A percentile compares a stretch with the other conserved stretches of the same genome.
Conservation (phyloP, 495 filamentous ascomycete genomes). For the Patellaria atrata region DNA sequence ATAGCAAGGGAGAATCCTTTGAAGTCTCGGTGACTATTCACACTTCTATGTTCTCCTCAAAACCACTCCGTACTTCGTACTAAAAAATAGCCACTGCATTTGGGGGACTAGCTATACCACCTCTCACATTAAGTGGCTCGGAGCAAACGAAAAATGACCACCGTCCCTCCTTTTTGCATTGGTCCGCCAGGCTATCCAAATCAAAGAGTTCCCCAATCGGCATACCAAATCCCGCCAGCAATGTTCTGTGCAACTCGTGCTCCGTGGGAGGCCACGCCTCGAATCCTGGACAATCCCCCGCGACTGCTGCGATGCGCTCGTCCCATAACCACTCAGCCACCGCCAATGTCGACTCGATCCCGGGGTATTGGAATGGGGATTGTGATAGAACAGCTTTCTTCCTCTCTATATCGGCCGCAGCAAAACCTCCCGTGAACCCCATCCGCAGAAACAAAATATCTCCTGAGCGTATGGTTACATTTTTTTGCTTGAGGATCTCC, state of each 20-base stretch:
- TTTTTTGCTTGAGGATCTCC: conserved; percentile 10
- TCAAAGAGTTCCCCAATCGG: conserved; percentile 19
- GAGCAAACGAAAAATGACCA: conserved; percentile 16
- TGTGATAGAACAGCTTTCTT: conserved; percentile 11
- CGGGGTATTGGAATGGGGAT: conserved; percentile 13
- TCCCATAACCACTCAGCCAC: conserved; percentile 17
- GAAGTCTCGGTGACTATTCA: no score
- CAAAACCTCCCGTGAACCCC: conserved; percentile 11
- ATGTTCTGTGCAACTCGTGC: conserved; percentile 10
- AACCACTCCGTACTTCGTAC: no score
- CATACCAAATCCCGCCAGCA: conserved; percentile 16
- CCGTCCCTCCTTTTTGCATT: conserved; percentile 10
- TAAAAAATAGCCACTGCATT: conserved; percentile 19
- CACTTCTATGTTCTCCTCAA: no score
- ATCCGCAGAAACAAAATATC: conserved; percentile 15
- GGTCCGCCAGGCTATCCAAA: conserved; percentile 11
- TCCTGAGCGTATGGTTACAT: conserved; percentile 12
- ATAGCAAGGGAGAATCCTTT: no score
- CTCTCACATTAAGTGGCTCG: conserved; percentile 13
- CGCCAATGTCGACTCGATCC: conserved; percentile 10
- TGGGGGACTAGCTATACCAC: conserved; percentile 14
- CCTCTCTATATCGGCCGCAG: conserved; percentile 3
- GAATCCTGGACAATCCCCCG: conserved; percentile 13
- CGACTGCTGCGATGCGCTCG: conserved; percentile 13
- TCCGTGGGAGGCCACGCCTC: conserved; percentile 13